A percentile compares a stretch with the other conserved stretches of the same genome.
Evolutionary conservation across 2,329 filamentous ascomycete species (phyloP).

Genomic region (Penicillium sp.): DNA sequence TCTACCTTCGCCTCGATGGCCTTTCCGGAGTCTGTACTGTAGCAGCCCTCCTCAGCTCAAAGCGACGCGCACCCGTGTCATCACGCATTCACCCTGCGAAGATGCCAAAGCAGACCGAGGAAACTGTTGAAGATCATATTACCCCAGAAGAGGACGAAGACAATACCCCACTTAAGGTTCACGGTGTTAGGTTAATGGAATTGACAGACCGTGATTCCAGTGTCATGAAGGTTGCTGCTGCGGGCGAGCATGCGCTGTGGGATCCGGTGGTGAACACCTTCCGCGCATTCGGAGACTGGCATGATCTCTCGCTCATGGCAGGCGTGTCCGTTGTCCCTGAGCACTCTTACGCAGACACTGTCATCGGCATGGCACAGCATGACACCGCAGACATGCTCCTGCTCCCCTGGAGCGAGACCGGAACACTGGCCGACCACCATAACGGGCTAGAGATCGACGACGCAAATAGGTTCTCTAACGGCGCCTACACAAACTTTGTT

Average conservation of each 20-base stretch:
- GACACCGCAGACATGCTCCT: constrained; percentile 65
- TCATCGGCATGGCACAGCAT: constrained; percentile 61
- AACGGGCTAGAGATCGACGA: constrained; percentile 45
- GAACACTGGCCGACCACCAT: constrained; percentile 60
- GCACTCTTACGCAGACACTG: constrained; percentile 66
- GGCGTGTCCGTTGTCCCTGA: constrained; percentile 72
- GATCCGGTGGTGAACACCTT: constrained; percentile 90
- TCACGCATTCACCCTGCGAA: constrained; percentile 30
- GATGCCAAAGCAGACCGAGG: constrained; percentile 15
- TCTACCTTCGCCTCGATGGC: constrained; percentile 77
- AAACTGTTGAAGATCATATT: constrained; percentile 19
- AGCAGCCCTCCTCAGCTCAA: constrained; percentile 65
- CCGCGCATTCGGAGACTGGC: constrained; percentile 73
- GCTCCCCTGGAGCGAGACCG: constrained; percentile 82
- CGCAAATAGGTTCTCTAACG: constrained; percentile 50
- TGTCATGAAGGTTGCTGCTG: constrained; percentile 85
- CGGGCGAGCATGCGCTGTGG: constrained; percentile 60
- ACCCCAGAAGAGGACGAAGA: constrained; percentile 14
- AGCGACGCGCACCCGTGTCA: constrained; percentile 33
- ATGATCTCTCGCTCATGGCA: constrained; percentile 73
- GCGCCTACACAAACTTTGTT: constrained; percentile 66
- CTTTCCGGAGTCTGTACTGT: constrained; percentile 74
- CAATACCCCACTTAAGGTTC: constrained; percentile 54
- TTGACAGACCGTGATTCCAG: constrained; percentile 87
- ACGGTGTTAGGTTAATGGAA: constrained; percentile 76